Conservation (phyloP, 768 basidiomycete genomes). For the Exsudoporus frostii region DNA sequence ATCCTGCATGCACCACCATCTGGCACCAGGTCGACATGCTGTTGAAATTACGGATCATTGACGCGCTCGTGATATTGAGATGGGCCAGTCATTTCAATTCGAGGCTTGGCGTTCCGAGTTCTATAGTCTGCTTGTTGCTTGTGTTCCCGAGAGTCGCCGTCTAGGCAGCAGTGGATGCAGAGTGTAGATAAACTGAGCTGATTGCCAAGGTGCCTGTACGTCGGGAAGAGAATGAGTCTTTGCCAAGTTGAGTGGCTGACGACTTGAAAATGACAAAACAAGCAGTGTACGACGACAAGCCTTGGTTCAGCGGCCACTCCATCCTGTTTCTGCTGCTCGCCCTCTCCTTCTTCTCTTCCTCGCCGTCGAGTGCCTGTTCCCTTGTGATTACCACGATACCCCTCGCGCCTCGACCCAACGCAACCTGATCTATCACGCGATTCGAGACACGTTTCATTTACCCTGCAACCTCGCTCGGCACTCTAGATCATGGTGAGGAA, state of each 20-base stretch:
- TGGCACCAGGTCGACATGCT: background rate
- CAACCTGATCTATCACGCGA: conserved; percentile 15
- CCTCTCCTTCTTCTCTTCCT: conserved; percentile 4
- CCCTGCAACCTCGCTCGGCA: background rate
- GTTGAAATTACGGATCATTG: conserved; percentile 3
- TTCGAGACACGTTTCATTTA: background rate
- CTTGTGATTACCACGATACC: conserved; percentile 8
- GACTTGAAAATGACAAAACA: conserved; percentile 31
- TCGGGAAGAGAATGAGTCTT: background rate
- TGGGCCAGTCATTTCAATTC: background rate
- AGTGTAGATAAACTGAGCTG: background rate
- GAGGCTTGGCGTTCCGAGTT: background rate
- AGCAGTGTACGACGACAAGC: conserved; percentile 12
- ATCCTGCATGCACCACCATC: conserved; percentile 63
- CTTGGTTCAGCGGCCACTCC: conserved; percentile 13
- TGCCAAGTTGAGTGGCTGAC: conserved; percentile 21
- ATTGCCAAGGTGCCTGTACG: background rate
- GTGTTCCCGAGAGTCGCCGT: background rate
- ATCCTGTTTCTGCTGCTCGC: background rate
- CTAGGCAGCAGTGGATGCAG: background rate
- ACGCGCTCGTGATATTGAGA: background rate
- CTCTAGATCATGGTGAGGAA: conserved; percentile 20
- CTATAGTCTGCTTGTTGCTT: background rate
- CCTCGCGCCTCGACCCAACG: background rate
- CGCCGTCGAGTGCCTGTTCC: conserved; percentile 3